Base-by-base conservation (phyloP, 1,284 basidiomycete species). In the Peniophora sp. region DNA sequence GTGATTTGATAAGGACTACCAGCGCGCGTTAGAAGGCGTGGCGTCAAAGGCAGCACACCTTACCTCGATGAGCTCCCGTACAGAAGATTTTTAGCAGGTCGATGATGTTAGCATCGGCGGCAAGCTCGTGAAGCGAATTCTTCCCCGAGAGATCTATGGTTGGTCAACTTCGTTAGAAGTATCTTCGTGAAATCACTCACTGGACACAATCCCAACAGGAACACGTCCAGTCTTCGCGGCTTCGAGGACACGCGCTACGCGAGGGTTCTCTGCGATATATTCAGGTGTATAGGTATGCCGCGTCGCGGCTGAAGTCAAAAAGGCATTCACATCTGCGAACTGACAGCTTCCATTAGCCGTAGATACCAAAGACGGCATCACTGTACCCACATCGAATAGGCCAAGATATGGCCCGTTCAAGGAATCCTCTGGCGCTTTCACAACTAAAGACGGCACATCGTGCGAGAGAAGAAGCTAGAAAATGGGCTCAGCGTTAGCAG, bases 291-390 rank as follows among this genome's bases (percentile, higher is more conserved):
- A 71, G 2, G 78, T 83, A 61, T 89, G 85, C 39, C 81, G 72
- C 3, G 85, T 89, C 6, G 88, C 87, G 5, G 87, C 87, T 41
- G 90, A 70, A 1, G 84, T 87, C 55, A 90, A 66, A 60, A 90
- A 90, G 19, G 87, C 85, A 59, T 90, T 90, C 20, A 90, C 84
- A 60, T 90, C 87, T 14, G 87, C 81, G 58, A 80, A 89, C 87
- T 90, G 57, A 5, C 22, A 27, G 20, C 25, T 35, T 47, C 19
- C 12, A 14, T 14, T 19, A 39, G 16, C 35, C 16, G 8, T n/a
- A 50, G 34, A 35, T 19, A 43, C n/a, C 47, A 34, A 14, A 35
- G 17, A 24, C 19, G 23, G 47, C 23, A 48, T 48, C 22, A 35
- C 17, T 35, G 19, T 2, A 65, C 83, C 51, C 58, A 90, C 88